Percentiles rank a stretch among this genome's conserved stretches.
These are phyloP conservation scores for Blastobotrys arbuscula DNA, from an alignment of 1,139 yeast genomes.

Conservation along the genomic window DNA sequence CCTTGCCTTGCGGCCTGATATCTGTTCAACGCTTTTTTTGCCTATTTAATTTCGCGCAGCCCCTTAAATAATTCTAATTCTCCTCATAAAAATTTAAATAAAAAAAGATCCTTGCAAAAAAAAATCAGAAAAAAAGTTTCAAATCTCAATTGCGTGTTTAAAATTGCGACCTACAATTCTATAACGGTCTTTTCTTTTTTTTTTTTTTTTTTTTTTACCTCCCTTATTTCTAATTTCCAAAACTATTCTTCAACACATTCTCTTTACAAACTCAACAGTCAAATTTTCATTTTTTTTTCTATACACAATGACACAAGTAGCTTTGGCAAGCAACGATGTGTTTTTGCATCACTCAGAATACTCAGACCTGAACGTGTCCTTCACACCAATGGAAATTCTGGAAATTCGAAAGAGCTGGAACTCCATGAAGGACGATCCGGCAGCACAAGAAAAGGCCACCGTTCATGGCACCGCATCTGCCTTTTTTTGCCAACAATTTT, in stretches of 20 bases:
- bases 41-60: not conserved
- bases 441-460: constrained; percentile 25
- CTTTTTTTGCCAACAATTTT: constrained; percentile 47
- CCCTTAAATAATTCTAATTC: not conserved
- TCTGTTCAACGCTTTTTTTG: not conserved
- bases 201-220: constrained; percentile 1
- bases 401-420: constrained; percentile 24
- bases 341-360: constrained; percentile 17
- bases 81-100: too few relatives aligned
- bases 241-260: too few relatives aligned
- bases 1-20: not conserved
- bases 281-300: not conserved
- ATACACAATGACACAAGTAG: not conserved
- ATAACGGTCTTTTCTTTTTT: constrained; percentile 4
- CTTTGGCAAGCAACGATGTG: not conserved
- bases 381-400: constrained; percentile 23
- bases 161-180: not conserved
- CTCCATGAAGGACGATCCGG: constrained; percentile 27
- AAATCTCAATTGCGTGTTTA: too few relatives aligned
- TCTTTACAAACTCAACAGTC: not conserved
- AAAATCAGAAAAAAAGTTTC: too few relatives aligned
- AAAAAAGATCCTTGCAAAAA: too few relatives aligned
- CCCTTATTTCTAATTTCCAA: not conserved
- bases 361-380: constrained; percentile 23
- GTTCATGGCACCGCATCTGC: constrained; percentile 30